A percentile compares a stretch with the other conserved stretches of the same genome.
These are phyloP conservation scores for Paramecium sonneborni DNA, from an alignment of 73 alveolate species.

Conservation along the genomic window DNA sequence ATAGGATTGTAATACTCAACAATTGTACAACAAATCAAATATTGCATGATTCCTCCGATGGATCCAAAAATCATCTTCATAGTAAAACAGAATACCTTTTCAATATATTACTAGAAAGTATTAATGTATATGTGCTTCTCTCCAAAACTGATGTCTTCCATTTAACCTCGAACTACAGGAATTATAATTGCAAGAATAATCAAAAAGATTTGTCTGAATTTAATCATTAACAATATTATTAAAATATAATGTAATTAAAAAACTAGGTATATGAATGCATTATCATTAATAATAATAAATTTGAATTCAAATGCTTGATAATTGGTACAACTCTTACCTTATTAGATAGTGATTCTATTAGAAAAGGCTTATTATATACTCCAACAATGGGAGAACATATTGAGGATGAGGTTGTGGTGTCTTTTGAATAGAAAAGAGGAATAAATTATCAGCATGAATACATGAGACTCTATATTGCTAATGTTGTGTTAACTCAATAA, in stretches of 20 bases:
- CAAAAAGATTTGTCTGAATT: background rate
- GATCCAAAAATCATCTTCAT: background rate
- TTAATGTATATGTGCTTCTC: constrained; percentile 41
- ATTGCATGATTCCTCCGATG: constrained; percentile 18
- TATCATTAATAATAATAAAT: background rate
- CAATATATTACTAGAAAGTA: background rate
- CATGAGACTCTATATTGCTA: constrained; percentile 49
- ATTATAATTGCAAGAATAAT: constrained; percentile 1
- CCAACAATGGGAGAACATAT: constrained; percentile 10
- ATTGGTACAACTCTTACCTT: background rate
- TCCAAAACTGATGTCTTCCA: background rate
- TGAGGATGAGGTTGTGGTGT: constrained; percentile 37
- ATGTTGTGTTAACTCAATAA: constrained; percentile 30
- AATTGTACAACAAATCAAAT: constrained; percentile 11
- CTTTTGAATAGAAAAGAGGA: constrained; percentile 36
- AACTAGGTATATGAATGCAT: background rate
- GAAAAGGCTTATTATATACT: constrained; percentile 38
- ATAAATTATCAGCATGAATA: constrained; percentile 50
- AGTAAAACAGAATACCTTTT: background rate
- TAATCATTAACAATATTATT: constrained; percentile 27
- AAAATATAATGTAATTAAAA: background rate
- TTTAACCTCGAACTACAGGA: background rate
- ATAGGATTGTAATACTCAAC: constrained; percentile 39
- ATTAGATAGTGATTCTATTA: constrained; percentile 6
- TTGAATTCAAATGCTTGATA: constrained; percentile 58